Base-by-base conservation (phyloP, 371 early-diverging fungal species). In the Mortierella sp. region DNA sequence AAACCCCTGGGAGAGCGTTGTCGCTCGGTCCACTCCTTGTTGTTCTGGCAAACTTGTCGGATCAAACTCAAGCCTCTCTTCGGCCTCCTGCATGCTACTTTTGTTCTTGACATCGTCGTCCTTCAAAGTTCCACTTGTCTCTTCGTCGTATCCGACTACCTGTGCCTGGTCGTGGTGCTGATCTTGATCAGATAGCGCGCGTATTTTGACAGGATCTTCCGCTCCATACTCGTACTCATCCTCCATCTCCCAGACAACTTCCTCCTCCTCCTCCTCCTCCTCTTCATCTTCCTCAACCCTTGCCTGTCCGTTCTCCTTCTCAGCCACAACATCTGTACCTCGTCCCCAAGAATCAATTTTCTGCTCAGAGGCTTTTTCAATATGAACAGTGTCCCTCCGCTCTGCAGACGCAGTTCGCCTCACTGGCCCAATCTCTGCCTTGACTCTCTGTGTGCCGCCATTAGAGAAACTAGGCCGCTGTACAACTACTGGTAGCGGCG, bases 161-260 rank as follows among this genome's bases (percentile, higher is more conserved):
- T 43, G 51, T 14, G 24, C 28, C 57, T 43, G 50, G 16, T 50
- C 14, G 50, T 14, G 50, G 50, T 50, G 13, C 13, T 48, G 48
- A 40, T 40, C 43, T 6, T 8, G n/a, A 44, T 51, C 72, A 0
- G 51, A 14, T 26, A 11, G 16, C 19, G 71, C 26, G 24, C 21
- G 67, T 24, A 3, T 21, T 2, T 40, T 24, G 11, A 40, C 24
- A 24, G 37, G 40, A 8, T 2, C 43, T 40, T 40, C 43, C 43
- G 24, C 1, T 37, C 69, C 24, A 5, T 54, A 74, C 9, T 76
- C 74, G 6, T 69, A 53, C 43, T 79, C 77, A 5, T 75, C 82
- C 26, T 28, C 73, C 83, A 76, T 76, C 64, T 78, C 83, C 83
- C 83, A 82, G 16, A 74, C 53, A n/a, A 76, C 75, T 9, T 79